These are phyloP conservation scores for Vaccinium corymbosum DNA, from an alignment of 148 eudicot species.

Conservation along the genomic window DNA sequence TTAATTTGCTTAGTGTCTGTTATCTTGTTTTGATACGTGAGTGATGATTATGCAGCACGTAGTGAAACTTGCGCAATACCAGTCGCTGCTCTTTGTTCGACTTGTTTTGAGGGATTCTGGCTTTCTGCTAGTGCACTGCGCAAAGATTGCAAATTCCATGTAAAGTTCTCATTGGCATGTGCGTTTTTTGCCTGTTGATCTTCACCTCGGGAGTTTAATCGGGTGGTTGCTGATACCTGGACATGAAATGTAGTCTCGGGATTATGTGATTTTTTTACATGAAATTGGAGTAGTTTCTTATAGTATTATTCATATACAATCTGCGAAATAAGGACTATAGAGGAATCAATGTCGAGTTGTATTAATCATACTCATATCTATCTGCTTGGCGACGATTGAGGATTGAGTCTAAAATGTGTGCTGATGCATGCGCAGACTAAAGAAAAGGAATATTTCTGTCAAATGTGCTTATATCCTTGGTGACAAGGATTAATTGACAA, in stretches of 20 bases:
- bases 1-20: background rate
- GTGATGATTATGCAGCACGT: background rate
- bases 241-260: background rate
- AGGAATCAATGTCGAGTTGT: background rate
- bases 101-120: background rate
- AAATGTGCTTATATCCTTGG: too few relatives aligned
- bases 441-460: too few relatives aligned
- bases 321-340: too few relatives aligned
- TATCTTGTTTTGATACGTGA: background rate
- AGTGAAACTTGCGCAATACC: too few relatives aligned
- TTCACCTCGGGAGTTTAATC: background rate
- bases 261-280: background rate
- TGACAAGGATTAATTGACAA: too few relatives aligned
- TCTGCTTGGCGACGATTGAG: background rate
- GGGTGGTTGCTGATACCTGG: background rate
- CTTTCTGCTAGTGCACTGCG: background rate
- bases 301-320: background rate
- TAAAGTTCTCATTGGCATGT: background rate
- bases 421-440: too few relatives aligned
- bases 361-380: background rate
- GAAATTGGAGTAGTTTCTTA: background rate
- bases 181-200: too few relatives aligned
- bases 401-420: background rate
- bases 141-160: background rate
- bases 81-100: background rate